Base-by-base conservation (phyloP, 768 basidiomycete genomes). In the Mycena venus region DNA sequence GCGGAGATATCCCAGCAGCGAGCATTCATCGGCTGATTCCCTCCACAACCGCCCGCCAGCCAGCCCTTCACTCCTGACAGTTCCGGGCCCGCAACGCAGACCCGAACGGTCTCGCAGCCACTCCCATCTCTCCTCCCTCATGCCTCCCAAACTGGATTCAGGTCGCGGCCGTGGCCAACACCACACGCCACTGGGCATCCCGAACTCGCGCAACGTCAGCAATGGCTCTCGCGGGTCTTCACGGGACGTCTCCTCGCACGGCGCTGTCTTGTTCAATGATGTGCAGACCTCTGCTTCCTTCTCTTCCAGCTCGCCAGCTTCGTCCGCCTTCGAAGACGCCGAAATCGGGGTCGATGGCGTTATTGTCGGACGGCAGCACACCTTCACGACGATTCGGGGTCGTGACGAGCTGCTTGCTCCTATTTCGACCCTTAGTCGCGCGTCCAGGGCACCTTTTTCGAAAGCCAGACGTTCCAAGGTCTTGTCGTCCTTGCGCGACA, bases 131-230 rank as follows among this genome's bases (percentile, higher is more conserved):
- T 38, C 36, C 44, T n/a, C 68, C 27, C 21, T 69, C 7, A 1
- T 68, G 14, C 66, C 65, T 11, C 60, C 59, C 14, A 69, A 68
- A 0, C 51, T 49, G 25, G 75, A 76, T 23, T 32, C 14, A 6
- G 75, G 75, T 34, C 75, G 75, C 19, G 75, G 75, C n/a, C 75
- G 75, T 36, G 75, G 75, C 25, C 38, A 38, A 17, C 75, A 77
- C 38, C 75, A 72, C 51, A 15, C 72, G 29, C 38, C 75, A 42
- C 69, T 73, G 44, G 74, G 75, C 53, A 64, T 77, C 53, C 75
- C 72, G 63, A 73, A 63, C 66, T 71, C 75, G 27, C 75, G 72
- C 23, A 77, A 72, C 56, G 34, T 51, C 53, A 77, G 75, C 44
- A 70, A 70, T 64, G 58, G 68, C 38, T 66, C 72, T 21, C 75